Conservation (phyloP, 345 rosid species). For the Murraya paniculata region DNA sequence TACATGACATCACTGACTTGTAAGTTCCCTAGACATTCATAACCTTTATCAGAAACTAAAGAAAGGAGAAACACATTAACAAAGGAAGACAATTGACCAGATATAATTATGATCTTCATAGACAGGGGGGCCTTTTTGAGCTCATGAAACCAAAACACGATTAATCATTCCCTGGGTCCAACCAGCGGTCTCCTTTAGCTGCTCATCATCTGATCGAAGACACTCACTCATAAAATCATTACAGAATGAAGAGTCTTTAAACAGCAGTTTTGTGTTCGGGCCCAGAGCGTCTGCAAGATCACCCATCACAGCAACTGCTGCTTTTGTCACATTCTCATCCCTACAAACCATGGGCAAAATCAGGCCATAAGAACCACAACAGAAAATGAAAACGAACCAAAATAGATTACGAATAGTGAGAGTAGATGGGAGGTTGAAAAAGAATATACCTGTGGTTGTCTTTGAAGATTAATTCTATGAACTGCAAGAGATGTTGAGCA, state of each 20-base stretch:
- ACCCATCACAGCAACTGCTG: constrained; percentile 91
- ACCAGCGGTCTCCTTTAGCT: constrained; percentile 77
- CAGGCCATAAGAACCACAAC: not conserved
- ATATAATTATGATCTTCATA: constrained; percentile 2
- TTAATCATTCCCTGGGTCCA: constrained; percentile 92
- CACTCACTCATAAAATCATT: constrained; percentile 68
- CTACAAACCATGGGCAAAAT: constrained; percentile 29
- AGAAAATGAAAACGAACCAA: not conserved
- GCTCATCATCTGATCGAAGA: constrained; percentile 76
- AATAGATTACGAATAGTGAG: not conserved
- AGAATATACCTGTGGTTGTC: constrained; percentile 55
- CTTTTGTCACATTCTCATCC: constrained; percentile 85
- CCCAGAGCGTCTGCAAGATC: constrained; percentile 94
- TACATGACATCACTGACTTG: constrained; percentile 9
- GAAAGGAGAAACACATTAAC: constrained; percentile 4
- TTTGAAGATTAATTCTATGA: constrained; percentile 69
- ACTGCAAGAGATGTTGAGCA: constrained; percentile 77
- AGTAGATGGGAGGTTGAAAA: not conserved
- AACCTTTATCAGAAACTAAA: constrained; percentile 17
- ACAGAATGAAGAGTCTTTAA: constrained; percentile 58
- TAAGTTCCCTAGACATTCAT: constrained; percentile 11
- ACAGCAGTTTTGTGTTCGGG: constrained; percentile 57
- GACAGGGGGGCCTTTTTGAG: not conserved
- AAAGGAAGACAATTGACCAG: not conserved
- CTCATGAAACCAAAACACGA: constrained; percentile 64